Conservation (phyloP, 2,329 filamentous ascomycete species). For the Talaromyces sp. region DNA sequence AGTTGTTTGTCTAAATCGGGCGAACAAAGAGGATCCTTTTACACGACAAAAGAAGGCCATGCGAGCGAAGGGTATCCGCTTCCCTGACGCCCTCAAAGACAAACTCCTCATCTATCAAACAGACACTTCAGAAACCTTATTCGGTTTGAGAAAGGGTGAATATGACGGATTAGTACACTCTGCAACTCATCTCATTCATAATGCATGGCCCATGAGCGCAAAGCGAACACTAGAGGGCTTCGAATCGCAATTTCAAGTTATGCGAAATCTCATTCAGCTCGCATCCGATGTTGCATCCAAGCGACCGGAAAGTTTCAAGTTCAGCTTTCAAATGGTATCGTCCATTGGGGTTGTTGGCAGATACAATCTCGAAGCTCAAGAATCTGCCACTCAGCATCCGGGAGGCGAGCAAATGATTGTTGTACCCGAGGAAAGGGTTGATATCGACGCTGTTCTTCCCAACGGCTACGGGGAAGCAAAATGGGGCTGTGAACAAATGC, state of each 20-base stretch:
- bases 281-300: not conserved
- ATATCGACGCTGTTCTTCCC: slow-evolving; percentile 40
- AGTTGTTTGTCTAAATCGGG: not conserved
- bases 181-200: not conserved
- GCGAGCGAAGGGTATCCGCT: not conserved
- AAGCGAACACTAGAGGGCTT: not conserved
- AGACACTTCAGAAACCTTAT: not conserved
- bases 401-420: not conserved
- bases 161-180: not conserved
- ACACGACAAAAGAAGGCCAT: not conserved
- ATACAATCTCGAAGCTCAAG: not conserved
- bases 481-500: slow-evolving; percentile 48
- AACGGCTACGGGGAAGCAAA: slow-evolving; percentile 55
- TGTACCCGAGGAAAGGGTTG: slow-evolving; percentile 44
- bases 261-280: not conserved
- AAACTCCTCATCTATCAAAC: not conserved
- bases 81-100: not conserved
- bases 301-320: not conserved
- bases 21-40: not conserved
- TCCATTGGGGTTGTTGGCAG: not conserved
- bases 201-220: not conserved
- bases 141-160: not conserved
- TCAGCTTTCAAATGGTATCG: not conserved
- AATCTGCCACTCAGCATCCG: not conserved
- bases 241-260: not conserved